Conservation (phyloP, 1,284 basidiomycete species). For the Ceratobasidium sp. region DNA sequence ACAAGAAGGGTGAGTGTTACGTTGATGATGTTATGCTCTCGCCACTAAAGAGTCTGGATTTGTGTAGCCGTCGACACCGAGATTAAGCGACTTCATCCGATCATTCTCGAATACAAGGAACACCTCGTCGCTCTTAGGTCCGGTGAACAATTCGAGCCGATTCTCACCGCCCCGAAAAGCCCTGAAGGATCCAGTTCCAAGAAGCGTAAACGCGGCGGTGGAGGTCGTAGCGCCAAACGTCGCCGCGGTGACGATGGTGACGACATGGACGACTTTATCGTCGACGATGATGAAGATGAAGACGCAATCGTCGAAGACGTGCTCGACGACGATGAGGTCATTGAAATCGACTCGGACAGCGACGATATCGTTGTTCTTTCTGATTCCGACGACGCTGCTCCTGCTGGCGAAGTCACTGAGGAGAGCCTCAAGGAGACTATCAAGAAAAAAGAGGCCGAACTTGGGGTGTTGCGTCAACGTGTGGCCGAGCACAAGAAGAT, state of each 20-base stretch:
- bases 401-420: constrained; percentile 51
- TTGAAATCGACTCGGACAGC: constrained; percentile 38
- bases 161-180: constrained; percentile 51
- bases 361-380: background rate
- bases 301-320: background rate
- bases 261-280: constrained; percentile 50
- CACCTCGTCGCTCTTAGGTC: constrained; percentile 59
- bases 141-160: constrained; percentile 56
- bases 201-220: constrained; percentile 59
- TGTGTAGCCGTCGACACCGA: constrained; percentile 14
- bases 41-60: background rate
- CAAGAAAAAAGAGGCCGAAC: constrained; percentile 52
- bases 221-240: constrained; percentile 56
- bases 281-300: constrained; percentile 44
- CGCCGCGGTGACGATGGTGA: constrained; percentile 59
- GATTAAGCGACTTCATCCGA: constrained; percentile 54
- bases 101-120: constrained; percentile 55
- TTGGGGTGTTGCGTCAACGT: constrained; percentile 54
- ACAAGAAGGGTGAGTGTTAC: constrained; percentile 15
- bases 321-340: no score
- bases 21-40: no score
- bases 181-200: constrained; percentile 49
- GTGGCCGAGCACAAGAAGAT: constrained; percentile 53
- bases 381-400: background rate
- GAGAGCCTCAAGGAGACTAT: constrained; percentile 59